phyloP scores from a whole-genome alignment of 805 yeast species.

The Scheffersomyces ergatensis region DNA sequence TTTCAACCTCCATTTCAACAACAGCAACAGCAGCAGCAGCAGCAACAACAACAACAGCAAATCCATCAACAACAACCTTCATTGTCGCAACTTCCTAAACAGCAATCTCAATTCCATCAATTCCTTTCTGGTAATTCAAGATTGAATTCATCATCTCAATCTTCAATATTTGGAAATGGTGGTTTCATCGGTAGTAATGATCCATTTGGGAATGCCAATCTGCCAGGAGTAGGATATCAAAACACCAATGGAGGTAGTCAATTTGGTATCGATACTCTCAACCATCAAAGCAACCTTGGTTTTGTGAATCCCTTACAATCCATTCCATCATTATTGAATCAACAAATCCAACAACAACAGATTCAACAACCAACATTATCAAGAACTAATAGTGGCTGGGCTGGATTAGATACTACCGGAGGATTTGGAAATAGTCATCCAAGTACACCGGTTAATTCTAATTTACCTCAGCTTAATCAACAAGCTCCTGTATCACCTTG shows the following conservation, averaged over 20 bases:
- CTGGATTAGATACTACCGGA: slow-evolving; percentile 20
- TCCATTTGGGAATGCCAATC: slow-evolving; percentile 13
- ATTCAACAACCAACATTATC: slow-evolving; percentile 31
- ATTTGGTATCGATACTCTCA: slow-evolving; percentile 25
- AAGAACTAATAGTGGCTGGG: slow-evolving; percentile 37
- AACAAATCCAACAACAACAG: slow-evolving; percentile 26
- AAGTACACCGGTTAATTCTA: slow-evolving; percentile 24
- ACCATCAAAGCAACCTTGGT: slow-evolving; percentile 9
- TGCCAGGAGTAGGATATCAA: slow-evolving; percentile 1
- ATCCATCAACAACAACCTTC: slow-evolving; percentile 1
- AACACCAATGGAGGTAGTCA: slow-evolving; percentile 12
- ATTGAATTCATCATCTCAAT: slow-evolving; percentile 13
- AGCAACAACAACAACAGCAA: slow-evolving; percentile 1
- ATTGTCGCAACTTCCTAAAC: slow-evolving; percentile 1
- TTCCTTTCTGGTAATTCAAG: slow-evolving; percentile 27
- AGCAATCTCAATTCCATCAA: slow-evolving; percentile 25
- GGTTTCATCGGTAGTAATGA: slow-evolving; percentile 20
- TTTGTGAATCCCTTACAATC: slow-evolving; percentile 8
- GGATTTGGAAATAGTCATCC: slow-evolving; percentile 21
- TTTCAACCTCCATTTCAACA: slow-evolving; percentile 1
- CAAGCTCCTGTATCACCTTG: slow-evolving; percentile 44
- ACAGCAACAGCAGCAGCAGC: slow-evolving; percentile 1
- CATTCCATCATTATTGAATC: slow-evolving; percentile 36
- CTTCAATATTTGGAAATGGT: slow-evolving; percentile 21
- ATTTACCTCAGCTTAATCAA: slow-evolving; percentile 24